A percentile compares a stretch with the other conserved stretches of the same genome.
Evolutionary conservation across 2,329 filamentous ascomycete species (phyloP).

Genomic region (Geosmithia flava): DNA sequence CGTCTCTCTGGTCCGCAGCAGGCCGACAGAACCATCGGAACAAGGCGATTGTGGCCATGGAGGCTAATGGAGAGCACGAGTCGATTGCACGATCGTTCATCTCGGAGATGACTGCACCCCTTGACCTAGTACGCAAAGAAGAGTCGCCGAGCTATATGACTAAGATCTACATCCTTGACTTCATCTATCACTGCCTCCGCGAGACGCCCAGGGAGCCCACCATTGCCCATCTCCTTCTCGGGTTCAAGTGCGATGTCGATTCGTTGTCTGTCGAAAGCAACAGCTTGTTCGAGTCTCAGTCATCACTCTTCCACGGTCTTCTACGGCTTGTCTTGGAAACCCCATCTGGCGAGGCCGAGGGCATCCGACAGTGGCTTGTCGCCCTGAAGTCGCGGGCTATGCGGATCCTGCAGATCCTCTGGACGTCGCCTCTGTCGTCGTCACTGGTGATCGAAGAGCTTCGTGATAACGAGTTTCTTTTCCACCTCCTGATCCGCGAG

Average conservation of each 20-base stretch:
- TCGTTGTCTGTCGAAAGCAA: slow-evolving; percentile 55
- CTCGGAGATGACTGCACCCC: slow-evolving; percentile 50
- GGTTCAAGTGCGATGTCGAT: slow-evolving; percentile 67
- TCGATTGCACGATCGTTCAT: slow-evolving; percentile 66
- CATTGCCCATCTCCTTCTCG: slow-evolving; percentile 81
- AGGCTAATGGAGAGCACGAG: slow-evolving; percentile 67
- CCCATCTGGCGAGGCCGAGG: slow-evolving; percentile 48
- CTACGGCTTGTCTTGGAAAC: slow-evolving; percentile 59
- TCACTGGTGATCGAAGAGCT: slow-evolving; percentile 67
- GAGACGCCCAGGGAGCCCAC: slow-evolving; percentile 67
- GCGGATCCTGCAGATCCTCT: slow-evolving; percentile 68
- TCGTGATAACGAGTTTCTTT: slow-evolving; percentile 67
- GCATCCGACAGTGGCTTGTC: slow-evolving; percentile 56
- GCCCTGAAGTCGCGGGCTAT: slow-evolving; percentile 56
- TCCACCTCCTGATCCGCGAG: slow-evolving; percentile 61
- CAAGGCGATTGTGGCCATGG: slow-evolving; percentile 79
- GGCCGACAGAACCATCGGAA: slow-evolving; percentile 56
- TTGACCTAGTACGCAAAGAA: slow-evolving; percentile 63
- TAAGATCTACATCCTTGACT: slow-evolving; percentile 75
- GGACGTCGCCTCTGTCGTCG: slow-evolving; percentile 71
- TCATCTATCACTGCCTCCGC: slow-evolving; percentile 69
- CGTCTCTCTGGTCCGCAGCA: slow-evolving; percentile 53
- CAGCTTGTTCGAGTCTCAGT: slow-evolving; percentile 57
- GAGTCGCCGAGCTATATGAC: slow-evolving; percentile 64
- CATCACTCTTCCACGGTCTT: slow-evolving; percentile 75